Evolutionary conservation across 192 early-diverging fungal species (phyloP).

Genomic region (Hyaloraphidium curvatum): DNA sequence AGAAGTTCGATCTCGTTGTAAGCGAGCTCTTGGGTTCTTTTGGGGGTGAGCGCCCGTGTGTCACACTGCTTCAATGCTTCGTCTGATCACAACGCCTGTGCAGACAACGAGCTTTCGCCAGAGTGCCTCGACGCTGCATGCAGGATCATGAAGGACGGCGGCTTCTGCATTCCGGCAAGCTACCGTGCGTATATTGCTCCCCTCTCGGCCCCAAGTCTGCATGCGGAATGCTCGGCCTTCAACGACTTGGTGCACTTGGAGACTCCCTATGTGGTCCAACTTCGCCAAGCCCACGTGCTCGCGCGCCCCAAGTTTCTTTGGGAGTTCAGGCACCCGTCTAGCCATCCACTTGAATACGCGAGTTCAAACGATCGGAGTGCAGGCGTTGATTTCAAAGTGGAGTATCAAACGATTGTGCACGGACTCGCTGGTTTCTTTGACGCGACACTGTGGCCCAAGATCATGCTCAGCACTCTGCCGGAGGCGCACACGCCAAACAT

Average conservation of each 20-base stretch:
- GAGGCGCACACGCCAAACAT: conserved; percentile 73
- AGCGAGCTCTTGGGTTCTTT: conserved; percentile 93
- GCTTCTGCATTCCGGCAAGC: conserved; percentile 75
- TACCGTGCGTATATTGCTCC: conserved; percentile 79
- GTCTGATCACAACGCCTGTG: background rate
- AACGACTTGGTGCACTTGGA: conserved; percentile 52
- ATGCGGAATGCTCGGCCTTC: conserved; percentile 45
- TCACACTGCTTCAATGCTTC: background rate
- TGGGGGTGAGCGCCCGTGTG: conserved; percentile 26
- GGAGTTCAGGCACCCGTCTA: background rate
- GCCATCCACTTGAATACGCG: background rate
- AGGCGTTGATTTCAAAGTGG: background rate
- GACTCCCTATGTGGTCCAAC: conserved; percentile 96
- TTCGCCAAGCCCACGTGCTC: conserved; percentile 24
- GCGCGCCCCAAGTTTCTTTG: background rate
- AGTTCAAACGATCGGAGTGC: background rate
- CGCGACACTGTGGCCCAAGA: conserved; percentile 64
- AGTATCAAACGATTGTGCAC: conserved; percentile 24
- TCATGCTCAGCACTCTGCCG: conserved; percentile 66
- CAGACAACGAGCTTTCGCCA: conserved; percentile 97
- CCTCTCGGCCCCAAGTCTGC: conserved; percentile 66
- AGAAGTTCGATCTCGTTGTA: conserved; percentile 77
- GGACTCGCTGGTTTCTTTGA: conserved; percentile 97
- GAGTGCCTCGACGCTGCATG: conserved; percentile 91
- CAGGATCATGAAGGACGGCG: conserved; percentile 48